These are phyloP conservation scores for Aspergillus fructus DNA, from an alignment of 2,329 filamentous ascomycete species.

Conservation along the genomic window DNA sequence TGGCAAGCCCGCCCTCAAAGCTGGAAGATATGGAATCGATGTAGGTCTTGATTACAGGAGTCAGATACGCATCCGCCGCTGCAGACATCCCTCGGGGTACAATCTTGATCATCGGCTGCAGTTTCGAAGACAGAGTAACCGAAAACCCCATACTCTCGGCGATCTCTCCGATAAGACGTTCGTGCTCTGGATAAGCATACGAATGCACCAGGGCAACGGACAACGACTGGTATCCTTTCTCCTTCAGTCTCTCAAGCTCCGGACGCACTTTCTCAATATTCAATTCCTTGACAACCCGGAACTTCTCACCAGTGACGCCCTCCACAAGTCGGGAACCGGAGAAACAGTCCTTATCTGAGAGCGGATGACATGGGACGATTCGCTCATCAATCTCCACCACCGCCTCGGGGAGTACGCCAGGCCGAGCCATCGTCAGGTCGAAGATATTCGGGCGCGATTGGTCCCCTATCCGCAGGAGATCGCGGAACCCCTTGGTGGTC, in stretches of 20 bases:
- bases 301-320: conserved; percentile 64
- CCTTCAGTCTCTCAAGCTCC: conserved; percentile 66
- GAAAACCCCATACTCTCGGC: conserved; percentile 78
- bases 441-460: conserved; percentile 89
- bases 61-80: conserved; percentile 77
- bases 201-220: conserved; percentile 88
- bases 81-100: conserved; percentile 76
- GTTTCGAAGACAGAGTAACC: conserved; percentile 73
- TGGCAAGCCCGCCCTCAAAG: conserved; percentile 76
- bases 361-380: conserved; percentile 68
- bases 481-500: conserved; percentile 82
- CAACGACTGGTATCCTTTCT: conserved; percentile 71
- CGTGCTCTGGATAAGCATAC: conserved; percentile 85
- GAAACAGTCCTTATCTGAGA: conserved; percentile 63
- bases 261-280: conserved; percentile 52
- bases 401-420: conserved; percentile 77
- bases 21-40: conserved; percentile 58
- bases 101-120: conserved; percentile 85
- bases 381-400: conserved; percentile 87
- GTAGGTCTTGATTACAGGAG: conserved; percentile 76
- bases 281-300: conserved; percentile 66
- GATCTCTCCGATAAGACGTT: conserved; percentile 72
- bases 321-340: conserved; percentile 65
- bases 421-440: conserved; percentile 80
- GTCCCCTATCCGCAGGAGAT: conserved; percentile 85